Conservation (phyloP, 164 flowering plant genomes). For the Warburgia ugandensis region DNA sequence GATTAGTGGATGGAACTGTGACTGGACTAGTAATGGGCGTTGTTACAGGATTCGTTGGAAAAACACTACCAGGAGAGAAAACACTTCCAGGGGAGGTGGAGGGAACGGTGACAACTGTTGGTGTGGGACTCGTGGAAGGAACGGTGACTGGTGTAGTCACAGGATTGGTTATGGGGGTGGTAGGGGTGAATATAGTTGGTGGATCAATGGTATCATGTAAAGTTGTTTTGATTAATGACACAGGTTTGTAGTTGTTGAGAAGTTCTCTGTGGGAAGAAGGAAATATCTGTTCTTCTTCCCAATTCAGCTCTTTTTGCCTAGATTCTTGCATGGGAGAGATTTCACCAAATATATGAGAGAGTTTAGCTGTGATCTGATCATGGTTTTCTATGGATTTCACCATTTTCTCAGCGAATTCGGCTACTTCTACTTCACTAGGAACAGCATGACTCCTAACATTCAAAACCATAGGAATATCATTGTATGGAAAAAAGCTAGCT, state of each 20-base stretch:
- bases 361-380: conserved; percentile 6
- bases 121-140: conserved; percentile 17
- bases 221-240: conserved; percentile 2
- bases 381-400: conserved; percentile 14
- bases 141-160: conserved; percentile 6
- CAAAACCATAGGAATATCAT: conserved; percentile 28
- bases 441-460: conserved; percentile 21
- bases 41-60: conserved; percentile 21
- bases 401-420: conserved; percentile 17
- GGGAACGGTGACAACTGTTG: conserved; percentile 40
- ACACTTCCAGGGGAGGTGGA: conserved; percentile 27
- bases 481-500: conserved; percentile 15
- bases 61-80: conserved; percentile 14
- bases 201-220: conserved; percentile 9
- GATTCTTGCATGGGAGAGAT: conserved; percentile 18
- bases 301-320: conserved; percentile 16
- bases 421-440: conserved; percentile 21
- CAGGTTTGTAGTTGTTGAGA: conserved; percentile 12
- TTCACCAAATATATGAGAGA: conserved; percentile 25
- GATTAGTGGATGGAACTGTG: conserved; percentile 7
- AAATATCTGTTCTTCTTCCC: conserved; percentile 24
- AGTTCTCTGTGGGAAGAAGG: conserved; percentile 34
- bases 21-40: conserved; percentile 28
- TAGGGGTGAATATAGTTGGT: conserved; percentile 3
- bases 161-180: conserved; percentile 15